Conservation (phyloP, 2,329 filamentous ascomycete genomes). For the Calonectria pseudoreteaudii region DNA sequence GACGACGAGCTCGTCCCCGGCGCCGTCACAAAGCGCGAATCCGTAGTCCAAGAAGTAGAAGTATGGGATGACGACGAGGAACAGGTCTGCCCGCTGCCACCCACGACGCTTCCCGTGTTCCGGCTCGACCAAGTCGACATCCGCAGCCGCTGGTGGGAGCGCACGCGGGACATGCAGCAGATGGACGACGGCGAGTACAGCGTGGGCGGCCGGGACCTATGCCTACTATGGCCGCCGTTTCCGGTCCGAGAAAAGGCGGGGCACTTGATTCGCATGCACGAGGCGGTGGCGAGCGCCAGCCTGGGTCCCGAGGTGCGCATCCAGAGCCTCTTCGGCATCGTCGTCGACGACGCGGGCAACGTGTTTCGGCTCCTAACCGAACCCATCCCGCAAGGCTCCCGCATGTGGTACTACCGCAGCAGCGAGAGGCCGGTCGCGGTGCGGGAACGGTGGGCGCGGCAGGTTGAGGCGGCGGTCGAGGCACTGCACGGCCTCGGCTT, state of each 20-base stretch:
- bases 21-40: neutral
- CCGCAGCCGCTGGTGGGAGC: neutral
- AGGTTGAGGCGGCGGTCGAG: slow-evolving; percentile 6
- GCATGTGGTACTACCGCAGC: too few relatives aligned
- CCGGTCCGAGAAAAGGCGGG: neutral
- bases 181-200: neutral
- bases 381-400: too few relatives aligned
- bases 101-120: neutral
- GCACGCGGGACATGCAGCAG: neutral
- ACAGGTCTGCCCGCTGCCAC: neutral
- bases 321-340: neutral
- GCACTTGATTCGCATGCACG: neutral
- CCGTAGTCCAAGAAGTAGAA: neutral
- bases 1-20: slow-evolving; percentile 3
- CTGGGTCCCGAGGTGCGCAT: neutral
- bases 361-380: neutral
- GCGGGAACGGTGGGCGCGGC: neutral
- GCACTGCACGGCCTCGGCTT: neutral
- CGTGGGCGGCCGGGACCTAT: neutral
- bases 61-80: neutral
- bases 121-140: neutral
- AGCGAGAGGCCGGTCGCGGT: neutral
- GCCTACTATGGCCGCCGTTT: neutral
- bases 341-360: neutral
- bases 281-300: neutral